These are phyloP conservation scores for Fraxinus sp. DNA, from an alignment of 305 asterid species.

Conservation along the genomic window DNA sequence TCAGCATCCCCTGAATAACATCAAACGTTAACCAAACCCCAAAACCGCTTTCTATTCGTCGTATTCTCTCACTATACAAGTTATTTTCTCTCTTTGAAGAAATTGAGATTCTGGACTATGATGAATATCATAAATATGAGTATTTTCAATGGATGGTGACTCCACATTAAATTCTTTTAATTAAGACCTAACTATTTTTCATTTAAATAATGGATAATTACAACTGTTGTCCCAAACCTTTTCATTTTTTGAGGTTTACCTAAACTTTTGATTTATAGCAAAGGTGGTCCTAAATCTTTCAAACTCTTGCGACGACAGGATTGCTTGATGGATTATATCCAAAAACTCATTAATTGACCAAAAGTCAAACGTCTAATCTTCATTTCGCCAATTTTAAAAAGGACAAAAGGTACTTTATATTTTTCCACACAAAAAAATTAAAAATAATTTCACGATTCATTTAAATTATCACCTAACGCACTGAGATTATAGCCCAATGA, in stretches of 20 bases:
- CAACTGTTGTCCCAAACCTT: background rate
- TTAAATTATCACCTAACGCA: too few species aligned
- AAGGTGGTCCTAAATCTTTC: background rate
- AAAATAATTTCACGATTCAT: too few species aligned
- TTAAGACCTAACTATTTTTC: background rate
- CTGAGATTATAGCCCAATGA: too few species aligned
- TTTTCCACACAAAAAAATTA: background rate
- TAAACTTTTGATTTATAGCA: background rate
- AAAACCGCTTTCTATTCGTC: conserved; percentile 20
- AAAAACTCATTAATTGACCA: background rate
- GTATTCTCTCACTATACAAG: background rate
- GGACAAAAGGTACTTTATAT: background rate
- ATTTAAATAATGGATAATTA: background rate
- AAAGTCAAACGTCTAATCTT: background rate
- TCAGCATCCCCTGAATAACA: conserved; percentile 24
- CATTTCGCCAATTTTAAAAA: background rate
- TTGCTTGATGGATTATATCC: background rate
- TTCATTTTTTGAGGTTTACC: background rate
- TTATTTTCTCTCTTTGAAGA: background rate
- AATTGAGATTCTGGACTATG: background rate
- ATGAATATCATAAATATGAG: background rate
- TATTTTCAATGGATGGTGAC: background rate
- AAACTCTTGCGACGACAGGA: background rate
- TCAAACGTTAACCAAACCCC: conserved; percentile 44
- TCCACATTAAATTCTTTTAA: background rate